phyloP scores from a whole-genome alignment of 148 eudicot genomes.

The Arbutus unedo region DNA sequence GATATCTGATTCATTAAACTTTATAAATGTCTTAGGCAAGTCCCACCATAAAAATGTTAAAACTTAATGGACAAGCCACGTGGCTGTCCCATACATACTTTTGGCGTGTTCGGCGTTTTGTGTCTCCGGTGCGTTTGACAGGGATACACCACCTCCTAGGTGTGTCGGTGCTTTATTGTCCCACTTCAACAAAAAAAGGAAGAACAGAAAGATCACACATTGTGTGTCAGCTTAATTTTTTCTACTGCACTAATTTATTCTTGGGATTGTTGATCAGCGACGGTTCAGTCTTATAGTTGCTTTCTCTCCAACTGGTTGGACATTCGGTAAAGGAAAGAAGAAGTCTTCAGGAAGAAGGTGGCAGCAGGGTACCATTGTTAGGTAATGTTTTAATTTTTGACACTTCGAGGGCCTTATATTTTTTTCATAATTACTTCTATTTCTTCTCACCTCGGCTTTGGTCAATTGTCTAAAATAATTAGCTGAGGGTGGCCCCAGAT shows the following conservation, averaged over 20 bases:
- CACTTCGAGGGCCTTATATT: neutral
- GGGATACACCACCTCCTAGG: no score
- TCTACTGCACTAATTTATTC: neutral
- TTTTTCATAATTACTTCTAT: neutral
- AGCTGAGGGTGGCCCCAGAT: neutral
- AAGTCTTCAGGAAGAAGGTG: conserved; percentile 78
- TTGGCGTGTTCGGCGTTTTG: no score
- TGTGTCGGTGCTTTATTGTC: neutral
- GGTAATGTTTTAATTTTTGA: conserved; percentile 38
- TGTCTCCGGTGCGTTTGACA: no score
- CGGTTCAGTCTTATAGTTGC: conserved; percentile 79
- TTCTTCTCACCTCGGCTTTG: neutral
- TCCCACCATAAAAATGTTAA: no score
- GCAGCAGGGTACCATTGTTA: conserved; percentile 95
- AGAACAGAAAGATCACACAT: neutral
- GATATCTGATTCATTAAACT: no score
- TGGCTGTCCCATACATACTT: no score
- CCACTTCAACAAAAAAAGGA: neutral
- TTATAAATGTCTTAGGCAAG: no score
- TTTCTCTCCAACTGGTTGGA: conserved; percentile 96
- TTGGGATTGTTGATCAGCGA: conserved; percentile 41
- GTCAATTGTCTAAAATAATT: neutral
- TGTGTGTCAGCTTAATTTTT: neutral
- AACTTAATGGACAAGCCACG: no score
- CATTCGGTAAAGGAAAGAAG: conserved; percentile 81